These are phyloP conservation scores for Monocercomonoides exilis DNA, from an alignment of 78 protist genomes.

Conservation along the genomic window DNA sequence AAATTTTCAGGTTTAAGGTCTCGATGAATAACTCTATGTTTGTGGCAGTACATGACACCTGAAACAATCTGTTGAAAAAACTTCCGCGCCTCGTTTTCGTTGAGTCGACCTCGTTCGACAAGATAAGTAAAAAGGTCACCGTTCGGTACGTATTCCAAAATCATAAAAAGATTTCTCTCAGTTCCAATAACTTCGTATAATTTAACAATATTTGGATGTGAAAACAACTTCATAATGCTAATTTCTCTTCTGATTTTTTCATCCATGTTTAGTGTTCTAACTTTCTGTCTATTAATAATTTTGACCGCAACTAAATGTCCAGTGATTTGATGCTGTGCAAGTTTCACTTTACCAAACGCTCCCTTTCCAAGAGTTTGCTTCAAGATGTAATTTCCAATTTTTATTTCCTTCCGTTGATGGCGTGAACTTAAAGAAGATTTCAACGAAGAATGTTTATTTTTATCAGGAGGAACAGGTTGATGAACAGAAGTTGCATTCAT, in stretches of 20 bases:
- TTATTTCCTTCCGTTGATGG: too few relatives aligned
- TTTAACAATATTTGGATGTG: constrained; percentile 93
- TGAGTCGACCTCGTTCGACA: constrained; percentile 75
- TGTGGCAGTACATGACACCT: constrained; percentile 56
- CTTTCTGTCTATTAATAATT: constrained; percentile 77
- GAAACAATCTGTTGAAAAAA: constrained; percentile 95
- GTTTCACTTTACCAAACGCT: constrained; percentile 70
- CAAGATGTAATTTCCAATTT: constrained; percentile 56
- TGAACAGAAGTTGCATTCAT: too few relatives aligned
- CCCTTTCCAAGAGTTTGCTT: constrained; percentile 70
- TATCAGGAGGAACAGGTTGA: too few relatives aligned
- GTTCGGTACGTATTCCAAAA: constrained; percentile 75
- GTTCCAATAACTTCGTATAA: constrained; percentile 92
- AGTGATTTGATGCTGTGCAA: constrained; percentile 61
- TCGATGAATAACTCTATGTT: constrained; percentile 79
- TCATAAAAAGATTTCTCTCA: constrained; percentile 82
- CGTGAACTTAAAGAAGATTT: too few relatives aligned
- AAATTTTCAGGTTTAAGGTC: constrained; percentile 97
- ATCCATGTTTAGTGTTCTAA: constrained; percentile 75
- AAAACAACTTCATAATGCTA: constrained; percentile 76
- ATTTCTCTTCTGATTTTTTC: constrained; percentile 86
- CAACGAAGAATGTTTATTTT: too few relatives aligned
- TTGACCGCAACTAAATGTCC: constrained; percentile 89
- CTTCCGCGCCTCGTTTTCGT: constrained; percentile 73
- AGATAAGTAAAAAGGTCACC: constrained; percentile 98